Evolutionary conservation across 495 filamentous ascomycete species (phyloP), one percentile per base, ranked within the genome.

Genomic region (Penicillium coprophilum): DNA sequence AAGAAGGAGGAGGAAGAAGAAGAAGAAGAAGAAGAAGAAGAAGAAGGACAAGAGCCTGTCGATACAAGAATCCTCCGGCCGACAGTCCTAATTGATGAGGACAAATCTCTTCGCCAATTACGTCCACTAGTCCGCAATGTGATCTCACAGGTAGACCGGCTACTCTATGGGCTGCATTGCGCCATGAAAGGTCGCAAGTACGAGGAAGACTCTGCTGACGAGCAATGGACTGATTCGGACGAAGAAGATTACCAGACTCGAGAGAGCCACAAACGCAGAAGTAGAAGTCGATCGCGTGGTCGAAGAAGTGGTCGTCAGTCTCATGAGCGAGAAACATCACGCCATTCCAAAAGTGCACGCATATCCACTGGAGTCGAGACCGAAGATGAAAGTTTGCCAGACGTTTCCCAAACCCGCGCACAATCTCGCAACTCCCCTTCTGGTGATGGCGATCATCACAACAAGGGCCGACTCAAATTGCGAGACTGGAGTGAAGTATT

Each of bases 401-500:
- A 60, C 13, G 49, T 61, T 21, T 62, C 65, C 4, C 50, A 44
- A 17, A 63, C 62, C 8, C 59, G 66, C 15, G 60, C 58, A 0
- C 55, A 45, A 9, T 70, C 71, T 0, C 31, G 30, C n/a, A 38
- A 51, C 36, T 53, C 55, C n/a, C 17, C 17, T 1, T 11, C 27
- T 13, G 34, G 38, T 15, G 32, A 41, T 4, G 36, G 36, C 30
- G 23, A n/a, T 34, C n/a, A 28, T 21, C 24, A 31, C 23, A 10
- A 19, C 20, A 62, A 57, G 52, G 34, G 46, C 12, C 53, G 62
- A 38, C 58, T 81, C 53, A 78, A 71, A 4, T 70, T 85, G 6
- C 82, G 89, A 2, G 88, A 93, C 68, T 96, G 91, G 91, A 86
- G 86, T 41, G 87, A 92, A 52, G 80, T 94, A 2, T 67, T 95